Percentiles rank a stretch among this genome's conserved stretches.
Conservation (phyloP, 768 basidiomycete genomes). For the Tricholoma flavovirens region DNA sequence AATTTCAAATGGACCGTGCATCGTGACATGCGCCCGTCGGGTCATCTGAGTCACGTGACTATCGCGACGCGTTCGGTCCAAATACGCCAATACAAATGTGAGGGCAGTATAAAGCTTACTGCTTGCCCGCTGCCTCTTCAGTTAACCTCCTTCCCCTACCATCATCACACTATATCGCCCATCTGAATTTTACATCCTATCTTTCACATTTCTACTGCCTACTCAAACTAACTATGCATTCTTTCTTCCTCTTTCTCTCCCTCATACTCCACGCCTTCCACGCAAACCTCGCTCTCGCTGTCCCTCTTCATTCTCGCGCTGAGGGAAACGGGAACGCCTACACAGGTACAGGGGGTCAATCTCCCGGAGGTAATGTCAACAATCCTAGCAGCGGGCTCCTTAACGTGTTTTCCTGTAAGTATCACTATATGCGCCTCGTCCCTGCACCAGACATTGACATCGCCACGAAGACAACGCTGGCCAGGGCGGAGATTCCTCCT, state of each 20-base stretch:
- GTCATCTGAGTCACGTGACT: constrained; percentile 11
- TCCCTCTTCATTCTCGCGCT: constrained; percentile 20
- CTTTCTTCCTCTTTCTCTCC: constrained; percentile 18
- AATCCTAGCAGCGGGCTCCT: constrained; percentile 11
- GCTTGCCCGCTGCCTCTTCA: not conserved
- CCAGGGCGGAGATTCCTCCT: constrained; percentile 30
- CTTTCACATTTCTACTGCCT: constrained; percentile 10
- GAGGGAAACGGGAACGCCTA: constrained; percentile 28
- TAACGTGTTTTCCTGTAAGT: constrained; percentile 25
- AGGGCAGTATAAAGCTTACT: constrained; percentile 13
- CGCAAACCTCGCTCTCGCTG: constrained; percentile 19
- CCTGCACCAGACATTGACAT: not conserved
- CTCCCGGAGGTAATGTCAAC: constrained; percentile 28
- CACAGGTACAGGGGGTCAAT: constrained; percentile 27
- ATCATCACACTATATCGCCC: constrained; percentile 15
- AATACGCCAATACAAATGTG: constrained; percentile 16
- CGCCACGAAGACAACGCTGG: constrained; percentile 17
- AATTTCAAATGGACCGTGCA: not conserved
- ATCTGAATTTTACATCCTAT: constrained; percentile 9
- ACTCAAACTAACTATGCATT: constrained; percentile 20
- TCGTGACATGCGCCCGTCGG: not conserved
- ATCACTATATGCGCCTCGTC: not conserved
- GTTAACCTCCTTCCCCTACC: constrained; percentile 16
- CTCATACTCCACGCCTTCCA: constrained; percentile 18
- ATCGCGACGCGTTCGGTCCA: constrained; percentile 15